Base-by-base conservation (phyloP, 345 rosid species). In the Brassica rapa region DNA sequence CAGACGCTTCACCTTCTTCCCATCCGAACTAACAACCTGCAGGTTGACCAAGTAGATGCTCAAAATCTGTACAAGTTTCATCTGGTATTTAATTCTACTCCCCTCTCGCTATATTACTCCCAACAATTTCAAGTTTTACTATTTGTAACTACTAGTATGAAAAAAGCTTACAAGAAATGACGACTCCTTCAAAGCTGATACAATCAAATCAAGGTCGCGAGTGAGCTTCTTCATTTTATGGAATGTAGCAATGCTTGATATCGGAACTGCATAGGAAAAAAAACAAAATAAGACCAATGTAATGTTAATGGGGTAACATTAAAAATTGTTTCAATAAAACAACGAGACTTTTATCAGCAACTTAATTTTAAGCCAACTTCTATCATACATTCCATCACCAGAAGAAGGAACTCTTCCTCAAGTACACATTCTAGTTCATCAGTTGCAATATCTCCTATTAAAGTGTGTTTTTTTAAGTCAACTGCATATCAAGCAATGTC, bases 1-100 rank as follows among this genome's bases (percentile, higher is more conserved):
- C 81, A 91, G 88, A 32, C 97, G 90, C 86, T 89, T 94, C 84
- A 92, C 91, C 86, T 82, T 94, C 87, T 90, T 94, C 63, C 88
- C 92, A 83, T 90, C 94, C 27, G 85, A 37, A 80, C 90, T 90
- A 53, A 94, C 87, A 78, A 86, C 88, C 98, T 93, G 80, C 68
- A 83, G 57, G 57, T 7, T 37, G 53, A 56, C 64, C 61, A 75
- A 9, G 63, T n/a, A 79, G 70, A 76, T 32, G 25, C 39, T 72
- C 16, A 83, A 73, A 25, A 75, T 77, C 4, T 39, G 5, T 15
- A 43, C 32, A 9, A 33, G 41, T 12, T 25, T 25, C 35, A 12
- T 27, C 11, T 72, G 59, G 25, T 2, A 24, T 75, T 27, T 21
- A 0, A 25, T 30, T 21, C 4, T 11, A 29, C 4, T 39, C 61